Conservation (phyloP, 2,329 filamentous ascomycete species). For the Pseudogymnoascus sp. region DNA sequence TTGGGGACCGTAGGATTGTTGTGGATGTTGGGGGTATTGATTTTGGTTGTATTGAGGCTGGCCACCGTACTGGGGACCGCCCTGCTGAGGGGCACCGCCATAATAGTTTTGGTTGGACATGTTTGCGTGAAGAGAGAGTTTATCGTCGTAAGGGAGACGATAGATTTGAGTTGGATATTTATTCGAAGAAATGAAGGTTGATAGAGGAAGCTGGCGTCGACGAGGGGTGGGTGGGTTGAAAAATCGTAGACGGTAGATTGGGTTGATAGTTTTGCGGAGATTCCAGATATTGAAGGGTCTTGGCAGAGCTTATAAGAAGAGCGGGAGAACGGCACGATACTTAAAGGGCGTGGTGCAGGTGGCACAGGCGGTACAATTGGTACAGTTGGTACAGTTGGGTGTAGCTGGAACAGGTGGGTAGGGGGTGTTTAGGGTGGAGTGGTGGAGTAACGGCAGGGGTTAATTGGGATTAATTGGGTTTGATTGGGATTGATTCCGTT, state of each 20-base stretch:
- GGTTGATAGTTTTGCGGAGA: not conserved
- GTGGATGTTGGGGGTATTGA: slow-evolving; percentile 16
- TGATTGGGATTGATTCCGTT: not conserved
- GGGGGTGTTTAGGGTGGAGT: not conserved
- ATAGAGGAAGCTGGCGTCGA: not conserved
- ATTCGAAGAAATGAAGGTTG: not conserved
- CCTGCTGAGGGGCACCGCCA: slow-evolving; percentile 28
- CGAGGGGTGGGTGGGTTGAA: not conserved
- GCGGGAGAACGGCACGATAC: slow-evolving; percentile 5
- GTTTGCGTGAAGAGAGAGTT: not conserved
- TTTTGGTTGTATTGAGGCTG: slow-evolving; percentile 14
- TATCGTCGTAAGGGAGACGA: not conserved
- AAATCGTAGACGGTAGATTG: not conserved
- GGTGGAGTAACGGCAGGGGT: not conserved
- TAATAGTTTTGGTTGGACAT: slow-evolving; percentile 29
- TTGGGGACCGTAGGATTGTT: slow-evolving; percentile 12
- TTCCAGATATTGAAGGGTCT: not conserved
- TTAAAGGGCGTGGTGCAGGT: not conserved
- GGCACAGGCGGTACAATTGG: not conserved
- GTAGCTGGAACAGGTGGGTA: no score
- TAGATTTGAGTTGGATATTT: not conserved
- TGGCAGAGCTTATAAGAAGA: not conserved
- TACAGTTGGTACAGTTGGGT: no score
- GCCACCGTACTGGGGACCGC: slow-evolving; percentile 22
- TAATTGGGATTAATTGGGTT: no score